A percentile compares a stretch with the other conserved stretches of the same genome.
Evolutionary conservation across 2,329 filamentous ascomycete species (phyloP).

Genomic region (Ciborinia camelliae): DNA sequence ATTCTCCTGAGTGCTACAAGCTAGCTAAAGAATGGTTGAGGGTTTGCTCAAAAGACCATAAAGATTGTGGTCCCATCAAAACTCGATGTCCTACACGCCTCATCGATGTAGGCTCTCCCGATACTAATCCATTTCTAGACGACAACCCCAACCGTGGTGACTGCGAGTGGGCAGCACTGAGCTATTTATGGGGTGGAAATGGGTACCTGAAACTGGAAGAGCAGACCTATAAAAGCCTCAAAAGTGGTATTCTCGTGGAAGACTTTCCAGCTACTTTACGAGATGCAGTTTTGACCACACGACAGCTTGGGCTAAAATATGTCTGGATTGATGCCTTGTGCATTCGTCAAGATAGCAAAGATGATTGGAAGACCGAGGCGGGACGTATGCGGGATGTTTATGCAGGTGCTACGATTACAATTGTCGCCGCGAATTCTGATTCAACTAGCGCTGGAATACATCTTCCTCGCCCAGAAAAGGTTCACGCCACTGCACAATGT

Average conservation of each 20-base stretch:
- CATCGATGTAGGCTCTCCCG: constrained; percentile 9
- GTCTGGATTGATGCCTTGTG: constrained; percentile 19
- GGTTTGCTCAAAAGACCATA: constrained; percentile 11
- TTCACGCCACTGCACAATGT: background rate
- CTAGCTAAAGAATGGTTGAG: constrained; percentile 14
- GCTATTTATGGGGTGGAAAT: constrained; percentile 15
- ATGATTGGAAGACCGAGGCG: constrained; percentile 13
- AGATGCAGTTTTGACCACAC: constrained; percentile 7
- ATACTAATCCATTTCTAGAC: constrained; percentile 6
- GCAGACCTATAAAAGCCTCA: constrained; percentile 8
- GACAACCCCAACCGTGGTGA: constrained; percentile 3
- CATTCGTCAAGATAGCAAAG: constrained; percentile 16
- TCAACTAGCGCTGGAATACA: constrained; percentile 16
- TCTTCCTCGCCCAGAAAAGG: background rate
- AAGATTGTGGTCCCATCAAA: constrained; percentile 11
- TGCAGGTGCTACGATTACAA: constrained; percentile 8
- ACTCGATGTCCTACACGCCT: constrained; percentile 15
- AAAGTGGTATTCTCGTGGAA: constrained; percentile 2
- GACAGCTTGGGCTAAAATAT: constrained; percentile 8
- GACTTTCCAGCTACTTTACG: constrained; percentile 11
- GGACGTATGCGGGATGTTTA: constrained; percentile 17
- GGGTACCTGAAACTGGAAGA: constrained; percentile 5
- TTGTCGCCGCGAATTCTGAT: constrained; percentile 13
- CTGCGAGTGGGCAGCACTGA: constrained; percentile 10
- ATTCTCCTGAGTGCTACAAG: constrained; percentile 12